phyloP scores from a whole-genome alignment of 1,284 basidiomycete species.

The Tetrapyrgos nigripes region DNA sequence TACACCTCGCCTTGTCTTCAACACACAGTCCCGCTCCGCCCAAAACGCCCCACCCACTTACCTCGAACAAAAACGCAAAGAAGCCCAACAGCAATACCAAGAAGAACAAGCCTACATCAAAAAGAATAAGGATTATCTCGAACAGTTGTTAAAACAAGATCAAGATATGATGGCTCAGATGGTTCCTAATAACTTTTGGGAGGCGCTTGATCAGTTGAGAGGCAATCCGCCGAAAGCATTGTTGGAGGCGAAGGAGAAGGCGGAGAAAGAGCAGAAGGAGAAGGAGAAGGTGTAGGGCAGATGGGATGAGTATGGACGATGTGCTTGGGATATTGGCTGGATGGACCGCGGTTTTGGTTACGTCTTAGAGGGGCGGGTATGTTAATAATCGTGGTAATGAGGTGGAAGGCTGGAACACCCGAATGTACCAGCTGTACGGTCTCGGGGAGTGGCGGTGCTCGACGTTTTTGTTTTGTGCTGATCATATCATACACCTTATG shows the following conservation, averaged over 20 bases:
- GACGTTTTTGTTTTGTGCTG: too few species aligned
- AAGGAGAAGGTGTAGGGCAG: neutral
- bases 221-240: constrained; percentile 29
- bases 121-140: constrained; percentile 84
- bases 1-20: constrained; percentile 5
- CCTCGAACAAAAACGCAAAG: constrained; percentile 88
- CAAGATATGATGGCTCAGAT: constrained; percentile 69
- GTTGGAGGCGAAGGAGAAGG: neutral
- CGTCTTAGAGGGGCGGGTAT: too few species aligned
- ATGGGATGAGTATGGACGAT: neutral
- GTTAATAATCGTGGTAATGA: too few species aligned
- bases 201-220: constrained; percentile 46
- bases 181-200: constrained; percentile 52
- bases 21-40: constrained; percentile 26
- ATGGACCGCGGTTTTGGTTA: too few species aligned
- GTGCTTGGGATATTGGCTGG: too few species aligned
- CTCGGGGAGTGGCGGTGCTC: too few species aligned
- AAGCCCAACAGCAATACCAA: constrained; percentile 85
- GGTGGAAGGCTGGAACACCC: too few species aligned
- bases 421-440: too few species aligned
- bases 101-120: constrained; percentile 91
- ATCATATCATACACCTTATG: too few species aligned
- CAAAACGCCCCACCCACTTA: constrained; percentile 75
- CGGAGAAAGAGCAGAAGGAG: neutral
- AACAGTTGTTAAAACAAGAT: constrained; percentile 83